Percentiles rank a stretch among this genome's conserved stretches.
These are phyloP conservation scores for Lenzites betulinus DNA, from an alignment of 768 basidiomycete genomes.

Conservation along the genomic window DNA sequence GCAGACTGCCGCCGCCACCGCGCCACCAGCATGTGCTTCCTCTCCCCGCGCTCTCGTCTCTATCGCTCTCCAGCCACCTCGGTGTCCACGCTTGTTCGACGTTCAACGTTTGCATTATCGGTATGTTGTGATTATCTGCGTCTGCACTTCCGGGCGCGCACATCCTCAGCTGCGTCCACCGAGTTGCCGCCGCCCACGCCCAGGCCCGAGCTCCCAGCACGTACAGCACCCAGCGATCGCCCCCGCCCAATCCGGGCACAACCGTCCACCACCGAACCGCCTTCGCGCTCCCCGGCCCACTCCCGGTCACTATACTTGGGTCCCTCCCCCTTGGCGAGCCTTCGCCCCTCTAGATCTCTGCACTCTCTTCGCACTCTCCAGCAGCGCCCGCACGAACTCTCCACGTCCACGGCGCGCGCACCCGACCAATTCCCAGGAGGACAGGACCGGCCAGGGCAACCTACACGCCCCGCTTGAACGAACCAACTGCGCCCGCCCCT, in stretches of 20 bases:
- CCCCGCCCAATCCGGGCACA: neutral
- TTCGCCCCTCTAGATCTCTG: too few species aligned
- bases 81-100: too few species aligned
- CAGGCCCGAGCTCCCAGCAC: neutral
- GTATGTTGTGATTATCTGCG: too few species aligned
- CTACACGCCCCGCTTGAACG: neutral
- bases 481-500: constrained; percentile 4
- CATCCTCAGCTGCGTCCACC: constrained; percentile 13
- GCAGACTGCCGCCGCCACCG: constrained; percentile 13
- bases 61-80: neutral
- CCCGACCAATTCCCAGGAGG: too few species aligned
- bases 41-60: neutral
- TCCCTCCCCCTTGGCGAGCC: neutral
- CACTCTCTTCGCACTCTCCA: too few species aligned
- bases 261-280: neutral
- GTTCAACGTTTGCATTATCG: too few species aligned
- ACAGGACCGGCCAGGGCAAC: too few species aligned
- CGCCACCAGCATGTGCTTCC: constrained; percentile 18
- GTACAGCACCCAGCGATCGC: neutral
- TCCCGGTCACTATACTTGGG: neutral
- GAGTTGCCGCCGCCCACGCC: constrained; percentile 11
- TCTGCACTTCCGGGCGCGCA: too few species aligned
- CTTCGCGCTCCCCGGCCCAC: neutral
- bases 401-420: too few species aligned
- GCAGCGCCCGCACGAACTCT: too few species aligned